These are phyloP conservation scores for Allium fistulosum DNA, from an alignment of 106 monocot species.

Conservation along the genomic window DNA sequence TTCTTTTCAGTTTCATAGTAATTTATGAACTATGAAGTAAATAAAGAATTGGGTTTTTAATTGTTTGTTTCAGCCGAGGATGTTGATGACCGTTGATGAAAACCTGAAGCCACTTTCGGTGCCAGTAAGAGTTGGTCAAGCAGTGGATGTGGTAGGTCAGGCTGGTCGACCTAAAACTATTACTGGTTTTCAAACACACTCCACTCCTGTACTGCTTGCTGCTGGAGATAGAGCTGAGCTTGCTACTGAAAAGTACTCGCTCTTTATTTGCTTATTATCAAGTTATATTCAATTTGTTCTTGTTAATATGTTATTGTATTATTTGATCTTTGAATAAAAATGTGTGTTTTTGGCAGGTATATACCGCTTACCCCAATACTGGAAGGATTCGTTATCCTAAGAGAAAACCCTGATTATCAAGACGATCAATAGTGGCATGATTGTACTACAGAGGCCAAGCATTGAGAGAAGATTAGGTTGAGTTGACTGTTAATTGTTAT, in stretches of 20 bases:
- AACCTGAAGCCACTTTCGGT: conserved; percentile 86
- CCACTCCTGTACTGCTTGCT: conserved; percentile 87
- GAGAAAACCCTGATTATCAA: conserved; percentile 78
- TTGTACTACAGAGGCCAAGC: not conserved
- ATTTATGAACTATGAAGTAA: not conserved
- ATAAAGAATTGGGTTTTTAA: not conserved
- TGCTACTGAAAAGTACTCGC: conserved; percentile 87
- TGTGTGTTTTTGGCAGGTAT: conserved; percentile 43
- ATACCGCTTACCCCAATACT: conserved; percentile 68
- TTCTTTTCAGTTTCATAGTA: not conserved
- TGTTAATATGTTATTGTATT: not conserved
- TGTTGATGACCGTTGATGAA: conserved; percentile 97
- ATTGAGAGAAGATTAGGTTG: no score
- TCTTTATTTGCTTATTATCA: not conserved
- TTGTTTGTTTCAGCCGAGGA: conserved; percentile 64
- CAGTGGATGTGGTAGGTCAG: conserved; percentile 94
- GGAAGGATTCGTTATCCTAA: conserved; percentile 97
- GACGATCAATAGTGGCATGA: conserved; percentile 29
- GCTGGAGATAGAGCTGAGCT: conserved; percentile 98
- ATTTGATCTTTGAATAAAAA: not conserved
- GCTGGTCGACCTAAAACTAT: conserved; percentile 94
- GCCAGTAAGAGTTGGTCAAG: conserved; percentile 87
- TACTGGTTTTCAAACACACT: conserved; percentile 96
- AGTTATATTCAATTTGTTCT: not conserved
- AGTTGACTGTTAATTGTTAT: no score